phyloP scores from a whole-genome alignment of 2,329 filamentous ascomycete genomes.

The Onygenales sp. region DNA sequence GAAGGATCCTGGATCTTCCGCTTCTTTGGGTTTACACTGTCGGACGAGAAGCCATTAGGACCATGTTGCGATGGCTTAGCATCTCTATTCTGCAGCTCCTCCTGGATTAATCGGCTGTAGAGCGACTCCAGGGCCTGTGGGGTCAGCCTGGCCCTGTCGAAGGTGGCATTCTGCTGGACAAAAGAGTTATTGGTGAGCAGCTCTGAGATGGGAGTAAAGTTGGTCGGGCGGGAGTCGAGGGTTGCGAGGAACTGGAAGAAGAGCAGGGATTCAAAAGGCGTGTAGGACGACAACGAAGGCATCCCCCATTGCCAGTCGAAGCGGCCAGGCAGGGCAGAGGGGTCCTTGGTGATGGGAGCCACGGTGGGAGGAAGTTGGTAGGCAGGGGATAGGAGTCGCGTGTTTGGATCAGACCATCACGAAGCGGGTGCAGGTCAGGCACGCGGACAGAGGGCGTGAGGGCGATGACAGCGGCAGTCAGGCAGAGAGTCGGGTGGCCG shows the following conservation, averaged over 20 bases:
- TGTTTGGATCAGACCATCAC: slow-evolving; percentile 2
- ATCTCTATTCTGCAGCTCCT: slow-evolving; percentile 52
- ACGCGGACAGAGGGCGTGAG: too few relatives aligned
- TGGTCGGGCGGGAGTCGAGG: slow-evolving; percentile 55
- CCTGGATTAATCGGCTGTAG: slow-evolving; percentile 65
- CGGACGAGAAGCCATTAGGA: slow-evolving; percentile 22
- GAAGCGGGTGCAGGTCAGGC: neutral
- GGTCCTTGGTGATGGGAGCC: slow-evolving; percentile 26
- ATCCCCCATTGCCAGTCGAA: slow-evolving; percentile 41
- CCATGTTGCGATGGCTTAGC: slow-evolving; percentile 21
- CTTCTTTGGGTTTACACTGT: slow-evolving; percentile 50
- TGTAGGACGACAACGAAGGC: slow-evolving; percentile 58
- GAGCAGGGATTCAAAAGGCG: slow-evolving; percentile 74
- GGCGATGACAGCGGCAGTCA: too few relatives aligned
- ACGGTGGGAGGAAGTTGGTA: slow-evolving; percentile 17
- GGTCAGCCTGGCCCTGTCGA: slow-evolving; percentile 63
- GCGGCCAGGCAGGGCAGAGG: slow-evolving; percentile 25
- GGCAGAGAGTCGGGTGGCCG: too few relatives aligned
- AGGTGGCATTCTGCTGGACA: slow-evolving; percentile 59
- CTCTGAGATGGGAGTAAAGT: slow-evolving; percentile 65
- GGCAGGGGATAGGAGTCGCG: neutral
- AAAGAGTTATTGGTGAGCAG: slow-evolving; percentile 64
- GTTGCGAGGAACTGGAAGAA: slow-evolving; percentile 70
- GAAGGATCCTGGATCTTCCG: slow-evolving; percentile 62
- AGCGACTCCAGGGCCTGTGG: slow-evolving; percentile 70